Percentiles rank a stretch among this genome's conserved stretches.
phyloP scores from a whole-genome alignment of 139 green algal genomes.

The Chlamydomonas sp. region DNA sequence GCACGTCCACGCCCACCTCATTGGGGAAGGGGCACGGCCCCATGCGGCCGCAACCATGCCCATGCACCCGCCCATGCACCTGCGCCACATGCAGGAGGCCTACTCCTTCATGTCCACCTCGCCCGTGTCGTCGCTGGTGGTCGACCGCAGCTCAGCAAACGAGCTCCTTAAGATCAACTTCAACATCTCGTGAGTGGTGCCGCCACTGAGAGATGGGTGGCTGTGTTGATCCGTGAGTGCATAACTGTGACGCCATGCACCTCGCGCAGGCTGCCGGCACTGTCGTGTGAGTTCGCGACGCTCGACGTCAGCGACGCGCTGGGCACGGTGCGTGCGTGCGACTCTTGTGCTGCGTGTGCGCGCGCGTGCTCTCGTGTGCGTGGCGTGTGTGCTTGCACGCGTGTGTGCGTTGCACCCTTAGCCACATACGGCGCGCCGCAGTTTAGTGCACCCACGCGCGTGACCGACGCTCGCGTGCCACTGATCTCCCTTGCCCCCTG shows the following conservation, averaged over 20 bases:
- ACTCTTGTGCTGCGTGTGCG: background rate
- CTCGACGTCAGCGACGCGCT: slow-evolving; percentile 91
- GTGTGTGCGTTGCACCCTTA: too few relatives aligned
- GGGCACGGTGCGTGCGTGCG: slow-evolving; percentile 57
- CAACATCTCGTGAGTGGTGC: slow-evolving; percentile 73
- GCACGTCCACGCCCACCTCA: background rate
- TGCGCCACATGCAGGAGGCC: slow-evolving; percentile 69
- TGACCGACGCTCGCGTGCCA: too few relatives aligned
- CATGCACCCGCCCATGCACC: background rate
- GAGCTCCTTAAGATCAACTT: slow-evolving; percentile 96
- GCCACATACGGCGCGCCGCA: too few relatives aligned
- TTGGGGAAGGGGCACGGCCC: background rate
- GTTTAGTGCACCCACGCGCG: too few relatives aligned
- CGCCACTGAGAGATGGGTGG: background rate
- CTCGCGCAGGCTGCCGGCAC: slow-evolving; percentile 72
- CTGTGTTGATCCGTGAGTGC: background rate
- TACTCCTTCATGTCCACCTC: slow-evolving; percentile 57
- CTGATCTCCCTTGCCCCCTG: background rate
- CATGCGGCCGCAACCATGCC: background rate
- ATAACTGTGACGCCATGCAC: background rate
- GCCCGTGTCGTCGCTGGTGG: slow-evolving; percentile 68
- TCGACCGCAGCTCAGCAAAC: slow-evolving; percentile 80
- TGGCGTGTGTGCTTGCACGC: too few relatives aligned
- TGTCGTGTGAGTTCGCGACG: slow-evolving; percentile 96
- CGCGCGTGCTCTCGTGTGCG: too few relatives aligned